phyloP scores from a whole-genome alignment of 2,329 filamentous ascomycete genomes.

The Endocalyx cinctus region DNA sequence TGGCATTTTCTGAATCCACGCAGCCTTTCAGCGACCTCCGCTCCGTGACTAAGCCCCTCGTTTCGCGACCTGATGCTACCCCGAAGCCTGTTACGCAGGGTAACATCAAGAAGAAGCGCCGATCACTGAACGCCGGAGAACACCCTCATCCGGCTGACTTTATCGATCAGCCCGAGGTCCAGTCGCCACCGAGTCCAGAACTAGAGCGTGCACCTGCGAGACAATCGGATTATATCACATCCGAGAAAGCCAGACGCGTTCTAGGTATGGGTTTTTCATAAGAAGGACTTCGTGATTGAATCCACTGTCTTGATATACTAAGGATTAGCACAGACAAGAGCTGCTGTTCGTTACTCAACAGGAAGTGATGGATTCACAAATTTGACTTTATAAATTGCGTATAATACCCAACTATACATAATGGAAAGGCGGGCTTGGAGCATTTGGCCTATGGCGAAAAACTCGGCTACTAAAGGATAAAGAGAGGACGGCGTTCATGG shows the following conservation, averaged over 20 bases:
- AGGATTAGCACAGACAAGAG: no score
- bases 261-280: not conserved
- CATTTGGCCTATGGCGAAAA: no score
- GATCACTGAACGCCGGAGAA: constrained; percentile 26
- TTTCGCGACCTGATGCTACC: constrained; percentile 15
- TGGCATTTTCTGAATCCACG: constrained; percentile 14
- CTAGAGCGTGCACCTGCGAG: constrained; percentile 10
- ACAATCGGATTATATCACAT: constrained; percentile 16
- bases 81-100: constrained; percentile 25
- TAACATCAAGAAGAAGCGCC: constrained; percentile 31
- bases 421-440: no score
- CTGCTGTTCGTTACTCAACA: no score
- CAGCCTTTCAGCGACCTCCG: constrained; percentile 15
- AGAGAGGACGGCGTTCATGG: no score
- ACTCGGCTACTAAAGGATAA: no score
- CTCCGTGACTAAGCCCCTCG: constrained; percentile 9
- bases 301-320: no score
- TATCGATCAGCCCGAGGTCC: constrained; percentile 10
- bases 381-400: no score
- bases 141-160: constrained; percentile 27
- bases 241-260: not conserved
- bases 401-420: no score
- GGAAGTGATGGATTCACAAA: no score
- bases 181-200: not conserved
- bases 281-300: no score